Percentiles rank a stretch among this genome's conserved stretches.
Evolutionary conservation across 257 asterid genomes (phyloP).

Genomic region (Paraleonurus japonicus): DNA sequence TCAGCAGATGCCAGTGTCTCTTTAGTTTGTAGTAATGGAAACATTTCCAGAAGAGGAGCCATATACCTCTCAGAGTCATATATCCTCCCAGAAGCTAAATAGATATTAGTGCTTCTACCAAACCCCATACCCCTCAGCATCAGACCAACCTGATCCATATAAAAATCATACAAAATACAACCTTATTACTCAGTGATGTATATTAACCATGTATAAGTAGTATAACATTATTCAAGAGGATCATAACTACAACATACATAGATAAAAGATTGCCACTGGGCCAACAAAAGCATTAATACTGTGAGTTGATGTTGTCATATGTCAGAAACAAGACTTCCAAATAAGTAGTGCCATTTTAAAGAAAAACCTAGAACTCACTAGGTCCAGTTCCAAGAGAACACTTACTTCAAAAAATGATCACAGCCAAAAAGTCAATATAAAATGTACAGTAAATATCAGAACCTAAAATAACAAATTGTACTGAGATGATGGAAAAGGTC

Average conservation of each 20-base stretch:
- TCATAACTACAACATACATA: neutral
- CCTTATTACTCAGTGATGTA: neutral
- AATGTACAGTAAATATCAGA: neutral
- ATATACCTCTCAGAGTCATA: slow-evolving; percentile 83
- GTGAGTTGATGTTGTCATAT: neutral
- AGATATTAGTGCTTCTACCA: slow-evolving; percentile 68
- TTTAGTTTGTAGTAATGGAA: slow-evolving; percentile 90
- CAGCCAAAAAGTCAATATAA: neutral
- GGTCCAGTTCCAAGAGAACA: neutral
- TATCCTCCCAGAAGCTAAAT: slow-evolving; percentile 90
- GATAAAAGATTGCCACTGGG: neutral
- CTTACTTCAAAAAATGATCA: neutral
- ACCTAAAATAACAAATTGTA: neutral
- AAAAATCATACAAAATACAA: neutral
- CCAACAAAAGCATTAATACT: neutral
- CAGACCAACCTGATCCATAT: slow-evolving; percentile 73
- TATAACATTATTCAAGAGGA: neutral
- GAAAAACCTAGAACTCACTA: neutral
- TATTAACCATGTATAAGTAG: neutral
- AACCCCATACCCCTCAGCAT: slow-evolving; percentile 99
- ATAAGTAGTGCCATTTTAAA: neutral
- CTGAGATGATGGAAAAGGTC: neutral
- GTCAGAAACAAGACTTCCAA: neutral
- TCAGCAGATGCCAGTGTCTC: slow-evolving; percentile 80
- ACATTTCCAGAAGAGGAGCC: slow-evolving; percentile 93